Evolutionary conservation across 257 asterid genomes (phyloP).

Genomic region (Handroanthus guayacan): DNA sequence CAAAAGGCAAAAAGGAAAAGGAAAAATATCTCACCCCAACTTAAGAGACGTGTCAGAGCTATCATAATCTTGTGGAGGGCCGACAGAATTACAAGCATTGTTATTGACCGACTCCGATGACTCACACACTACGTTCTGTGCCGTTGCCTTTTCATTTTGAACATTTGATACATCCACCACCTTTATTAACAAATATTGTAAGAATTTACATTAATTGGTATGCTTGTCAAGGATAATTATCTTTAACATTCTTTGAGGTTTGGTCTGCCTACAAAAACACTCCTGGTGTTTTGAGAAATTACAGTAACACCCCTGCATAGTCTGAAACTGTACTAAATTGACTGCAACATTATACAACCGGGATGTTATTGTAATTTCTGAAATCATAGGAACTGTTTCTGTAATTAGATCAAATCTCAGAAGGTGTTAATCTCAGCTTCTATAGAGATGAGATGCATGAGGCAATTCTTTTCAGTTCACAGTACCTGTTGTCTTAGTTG

Average conservation of each 20-base stretch:
- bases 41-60: slow-evolving; percentile 84
- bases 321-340: no score
- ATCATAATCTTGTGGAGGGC: slow-evolving; percentile 71
- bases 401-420: no score
- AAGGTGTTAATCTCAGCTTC: no score
- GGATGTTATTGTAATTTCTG: no score
- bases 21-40: slow-evolving; percentile 61
- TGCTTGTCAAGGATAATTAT: no score
- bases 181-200: slow-evolving; percentile 36
- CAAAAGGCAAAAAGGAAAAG: neutral
- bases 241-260: no score
- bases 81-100: slow-evolving; percentile 49
- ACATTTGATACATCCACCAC: slow-evolving; percentile 57
- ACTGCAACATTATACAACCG: no score
- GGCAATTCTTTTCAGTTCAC: neutral
- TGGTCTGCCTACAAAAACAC: no score
- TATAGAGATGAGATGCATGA: neutral
- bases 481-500: slow-evolving; percentile 63
- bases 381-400: no score
- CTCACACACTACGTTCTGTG: slow-evolving; percentile 50
- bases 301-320: no score
- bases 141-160: slow-evolving; percentile 28
- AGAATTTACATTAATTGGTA: no score
- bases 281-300: no score
- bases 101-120: slow-evolving; percentile 72